Evolutionary conservation across 441 rosid species (phyloP), one percentile per base, ranked within the genome.

Genomic region (Aleurites moluccanus): DNA sequence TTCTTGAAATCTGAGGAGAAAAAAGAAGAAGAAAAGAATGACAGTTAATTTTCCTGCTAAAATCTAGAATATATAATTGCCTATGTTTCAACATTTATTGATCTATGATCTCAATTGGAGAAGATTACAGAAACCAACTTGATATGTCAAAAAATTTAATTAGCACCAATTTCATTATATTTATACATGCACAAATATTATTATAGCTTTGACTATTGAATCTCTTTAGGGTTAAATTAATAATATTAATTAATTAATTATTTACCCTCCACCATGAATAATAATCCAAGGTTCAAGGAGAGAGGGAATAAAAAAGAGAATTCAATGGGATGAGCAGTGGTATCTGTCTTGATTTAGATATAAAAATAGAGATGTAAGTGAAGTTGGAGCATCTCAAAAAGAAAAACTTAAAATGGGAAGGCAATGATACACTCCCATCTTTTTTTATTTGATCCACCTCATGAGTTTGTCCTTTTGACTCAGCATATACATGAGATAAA

Each of bases 391-490:
- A 5, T 21, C 25, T 27, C 15, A 61, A 42, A 57, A 71, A 63
- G 42, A 53, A 52, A 50, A 75, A 75, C 9, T 10, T 8, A 45
- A 70, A 70, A 42, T 30, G 35, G 52, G 77, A 74, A 21, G 2
- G 49, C 7, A 42, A 30, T 9, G 18, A 59, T n/a, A 30, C 60
- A 55, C 15, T 25, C 28, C 52, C 55, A 1, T 59, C 52, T 52
- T 74, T n/a, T n/a, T 56, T 82, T 69, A 50, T 47, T 65, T 66
- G 61, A 81, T 81, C 75, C 76, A 77, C 53, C 82, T 81, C 80
- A 82, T 44, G 60, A 53, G 42, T 60, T 67, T 25, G 61, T 49
- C 60, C 85, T 86, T 86, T 86, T 86, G 87, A 83, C 76, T 85
- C 88, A 81, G 85, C 86, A 57, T 23, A 78, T n/a, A n/a, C n/a